phyloP scores from a whole-genome alignment of 2,329 filamentous ascomycete species.

The Aureobasidium uvarum region DNA sequence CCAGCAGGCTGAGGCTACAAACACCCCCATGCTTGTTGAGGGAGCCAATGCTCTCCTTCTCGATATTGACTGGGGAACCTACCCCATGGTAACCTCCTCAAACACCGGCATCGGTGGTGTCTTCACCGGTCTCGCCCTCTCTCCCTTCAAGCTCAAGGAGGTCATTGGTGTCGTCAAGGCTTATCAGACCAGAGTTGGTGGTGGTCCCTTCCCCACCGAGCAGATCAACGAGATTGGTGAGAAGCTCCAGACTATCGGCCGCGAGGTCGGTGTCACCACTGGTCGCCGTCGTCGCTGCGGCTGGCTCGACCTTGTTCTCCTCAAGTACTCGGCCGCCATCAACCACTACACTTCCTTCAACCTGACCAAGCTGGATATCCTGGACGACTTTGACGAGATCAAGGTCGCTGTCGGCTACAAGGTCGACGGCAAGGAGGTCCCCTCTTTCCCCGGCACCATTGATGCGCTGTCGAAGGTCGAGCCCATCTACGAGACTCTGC shows the following conservation, averaged over 20 bases:
- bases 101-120: slow-evolving; percentile 61
- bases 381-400: slow-evolving; percentile 71
- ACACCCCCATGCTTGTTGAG: slow-evolving; percentile 64
- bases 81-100: slow-evolving; percentile 61
- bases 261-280: slow-evolving; percentile 58
- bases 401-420: slow-evolving; percentile 72
- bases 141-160: slow-evolving; percentile 60
- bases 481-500: slow-evolving; percentile 66
- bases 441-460: slow-evolving; percentile 65
- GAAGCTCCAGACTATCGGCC: slow-evolving; percentile 56
- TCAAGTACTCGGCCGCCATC: slow-evolving; percentile 63
- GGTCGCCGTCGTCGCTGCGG: slow-evolving; percentile 62
- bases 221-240: slow-evolving; percentile 58
- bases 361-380: slow-evolving; percentile 66
- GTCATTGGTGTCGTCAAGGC: slow-evolving; percentile 67
- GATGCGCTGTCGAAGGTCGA: slow-evolving; percentile 58
- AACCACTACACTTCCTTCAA: slow-evolving; percentile 67
- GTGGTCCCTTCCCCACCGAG: slow-evolving; percentile 67
- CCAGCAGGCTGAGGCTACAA: slow-evolving; percentile 57
- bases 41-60: slow-evolving; percentile 68
- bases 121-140: slow-evolving; percentile 61
- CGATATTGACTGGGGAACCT: slow-evolving; percentile 63
- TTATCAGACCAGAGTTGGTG: slow-evolving; percentile 59
- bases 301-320: slow-evolving; percentile 66
- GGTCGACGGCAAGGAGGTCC: slow-evolving; percentile 55